These are phyloP conservation scores for Cryptosporidium ubiquitum DNA, from an alignment of 169 alveolate genomes.

Conservation along the genomic window DNA sequence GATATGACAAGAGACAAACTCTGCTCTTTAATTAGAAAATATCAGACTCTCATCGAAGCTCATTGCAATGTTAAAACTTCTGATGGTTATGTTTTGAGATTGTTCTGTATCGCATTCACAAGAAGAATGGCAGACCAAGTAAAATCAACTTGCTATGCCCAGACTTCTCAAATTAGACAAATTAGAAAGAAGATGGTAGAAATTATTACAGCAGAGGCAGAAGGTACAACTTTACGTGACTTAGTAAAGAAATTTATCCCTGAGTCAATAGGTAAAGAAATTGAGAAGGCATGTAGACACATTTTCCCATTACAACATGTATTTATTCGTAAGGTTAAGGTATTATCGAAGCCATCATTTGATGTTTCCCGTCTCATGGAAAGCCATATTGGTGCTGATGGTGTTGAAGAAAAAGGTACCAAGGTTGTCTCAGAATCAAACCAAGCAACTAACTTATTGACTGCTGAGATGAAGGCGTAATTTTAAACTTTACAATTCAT, in stretches of 20 bases:
- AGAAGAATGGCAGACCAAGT: slow-evolving; percentile 93
- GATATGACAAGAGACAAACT: slow-evolving; percentile 96
- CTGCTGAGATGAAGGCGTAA: slow-evolving; percentile 80
- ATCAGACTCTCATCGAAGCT: slow-evolving; percentile 97
- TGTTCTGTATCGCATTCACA: slow-evolving; percentile 98
- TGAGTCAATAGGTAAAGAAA: slow-evolving; percentile 95
- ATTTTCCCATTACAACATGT: slow-evolving; percentile 97
- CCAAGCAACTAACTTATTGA: slow-evolving; percentile 82
- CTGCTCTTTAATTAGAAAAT: slow-evolving; percentile 95
- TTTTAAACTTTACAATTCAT: background rate
- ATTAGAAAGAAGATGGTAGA: slow-evolving; percentile 97
- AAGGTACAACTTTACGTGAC: slow-evolving; percentile 92
- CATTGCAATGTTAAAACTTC: slow-evolving; percentile 96
- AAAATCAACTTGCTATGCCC: slow-evolving; percentile 96
- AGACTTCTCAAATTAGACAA: slow-evolving; percentile 92
- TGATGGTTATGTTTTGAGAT: slow-evolving; percentile 95
- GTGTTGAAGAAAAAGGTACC: slow-evolving; percentile 86
- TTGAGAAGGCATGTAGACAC: slow-evolving; percentile 93
- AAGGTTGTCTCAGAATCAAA: slow-evolving; percentile 82
- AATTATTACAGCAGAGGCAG: slow-evolving; percentile 94
- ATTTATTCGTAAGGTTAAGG: slow-evolving; percentile 95
- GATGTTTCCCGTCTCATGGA: slow-evolving; percentile 90
- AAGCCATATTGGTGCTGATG: slow-evolving; percentile 84
- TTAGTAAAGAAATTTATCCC: slow-evolving; percentile 94
- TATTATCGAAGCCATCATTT: slow-evolving; percentile 96